Base-by-base conservation (phyloP, 1,139 yeast genomes). In the Blastobotrys raffinosifermentans region DNA sequence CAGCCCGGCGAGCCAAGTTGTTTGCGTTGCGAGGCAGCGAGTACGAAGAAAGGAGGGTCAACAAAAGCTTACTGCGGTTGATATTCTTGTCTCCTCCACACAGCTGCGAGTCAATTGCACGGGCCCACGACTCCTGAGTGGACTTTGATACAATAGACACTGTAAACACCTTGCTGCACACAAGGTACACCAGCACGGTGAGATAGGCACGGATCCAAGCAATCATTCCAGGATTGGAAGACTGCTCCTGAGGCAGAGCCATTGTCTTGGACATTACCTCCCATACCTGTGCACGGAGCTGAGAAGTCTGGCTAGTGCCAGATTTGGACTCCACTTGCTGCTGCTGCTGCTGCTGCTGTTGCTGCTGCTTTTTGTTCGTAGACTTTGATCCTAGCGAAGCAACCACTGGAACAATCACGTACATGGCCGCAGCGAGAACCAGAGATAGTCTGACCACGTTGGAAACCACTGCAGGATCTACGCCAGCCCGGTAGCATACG, bases 21-120 rank as follows among this genome's bases (percentile, higher is more conserved):
- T 44, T 34, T 2, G 62, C 51, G 14, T 53, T 45, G 3, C 58
- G 50, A 20, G 52, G 50, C 4, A 57, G 42, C 27, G 54, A 37
- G 31, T 55, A 49, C 18, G 60, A 50, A 30, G 54, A 50, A 31
- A 55, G 44, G 33, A 62, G 49, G 19, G 60, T 51, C 31, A 47
- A 45, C 15, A 56, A 33, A 18, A 63, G 44, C 16, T 61, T 44
- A n/a, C 40, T 35, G 15, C 44, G 39, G 25, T 50, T 46, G 41
- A 51, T 41, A 10, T 46, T 44, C n/a, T 40, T 37, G 35, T 61
- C 65, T 10, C 67, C 67, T 17, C 67, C 67, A 34, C 60, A 50
- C 5, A 63, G 56, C 46, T 63, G 67, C n/a, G 64, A 55, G 39
- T 62, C 66, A 31, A 58, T 52, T 4, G 66, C 65, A 11, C 58